A percentile compares a stretch with the other conserved stretches of the same genome.
These are phyloP conservation scores for Gossypium longicalyx DNA, from an alignment of 345 rosid genomes.

Conservation along the genomic window DNA sequence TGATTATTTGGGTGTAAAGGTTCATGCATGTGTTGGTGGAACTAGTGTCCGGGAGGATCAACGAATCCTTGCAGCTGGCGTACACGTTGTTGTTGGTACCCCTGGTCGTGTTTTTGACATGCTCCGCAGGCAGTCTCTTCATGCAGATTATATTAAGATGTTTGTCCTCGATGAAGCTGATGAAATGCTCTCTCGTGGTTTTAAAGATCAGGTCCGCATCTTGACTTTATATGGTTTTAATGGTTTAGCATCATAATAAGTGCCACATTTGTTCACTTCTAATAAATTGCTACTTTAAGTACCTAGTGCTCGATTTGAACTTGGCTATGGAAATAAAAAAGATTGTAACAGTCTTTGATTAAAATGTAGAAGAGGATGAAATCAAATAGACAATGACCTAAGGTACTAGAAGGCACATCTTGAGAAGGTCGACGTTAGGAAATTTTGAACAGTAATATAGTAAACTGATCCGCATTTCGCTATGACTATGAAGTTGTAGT, in stretches of 20 bases:
- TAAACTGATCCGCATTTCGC: not conserved
- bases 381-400: not conserved
- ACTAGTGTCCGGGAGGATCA: constrained; percentile 30
- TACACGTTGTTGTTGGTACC: constrained; percentile 33
- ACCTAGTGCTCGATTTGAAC: not conserved
- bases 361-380: not conserved
- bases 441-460: not conserved
- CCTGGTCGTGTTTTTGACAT: constrained; percentile 29
- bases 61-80: constrained; percentile 21
- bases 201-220: constrained; percentile 23
- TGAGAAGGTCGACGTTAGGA: not conserved
- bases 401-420: not conserved
- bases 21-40: constrained; percentile 37
- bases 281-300: not conserved
- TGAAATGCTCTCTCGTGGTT: constrained; percentile 27
- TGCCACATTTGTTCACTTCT: not conserved
- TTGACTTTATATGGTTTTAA: not conserved
- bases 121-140: constrained; percentile 25
- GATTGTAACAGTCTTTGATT: not conserved
- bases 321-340: not conserved
- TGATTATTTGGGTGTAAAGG: constrained; percentile 25
- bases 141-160: constrained; percentile 22
- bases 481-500: not conserved
- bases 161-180: constrained; percentile 28
- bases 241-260: not conserved